Conservation (phyloP, 1,284 basidiomycete species). For the Blastosporella zonata region DNA sequence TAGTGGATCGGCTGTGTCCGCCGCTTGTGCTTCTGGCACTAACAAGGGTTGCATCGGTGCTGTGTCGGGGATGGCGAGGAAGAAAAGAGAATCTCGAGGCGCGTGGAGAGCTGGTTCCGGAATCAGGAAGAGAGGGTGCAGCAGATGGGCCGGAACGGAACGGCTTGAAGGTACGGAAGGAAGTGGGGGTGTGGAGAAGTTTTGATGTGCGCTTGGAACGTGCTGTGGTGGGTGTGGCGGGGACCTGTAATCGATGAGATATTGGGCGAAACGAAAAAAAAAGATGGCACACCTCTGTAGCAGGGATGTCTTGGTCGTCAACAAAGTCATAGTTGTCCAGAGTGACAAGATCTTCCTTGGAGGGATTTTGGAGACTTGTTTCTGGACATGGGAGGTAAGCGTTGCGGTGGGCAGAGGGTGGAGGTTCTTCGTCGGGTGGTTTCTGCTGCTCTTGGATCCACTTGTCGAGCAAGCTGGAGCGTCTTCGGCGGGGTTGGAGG, state of each 20-base stretch:
- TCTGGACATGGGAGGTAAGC: conserved; percentile 58
- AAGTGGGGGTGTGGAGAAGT: conserved; percentile 44
- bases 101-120: conserved; percentile 26
- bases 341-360: conserved; percentile 35
- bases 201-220: conserved; percentile 38
- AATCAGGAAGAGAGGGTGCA: conserved; percentile 32
- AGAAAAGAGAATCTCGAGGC: conserved; percentile 44
- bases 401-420: conserved; percentile 31
- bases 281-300: conserved; percentile 14
- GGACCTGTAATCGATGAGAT: conserved; percentile 23
- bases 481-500: conserved; percentile 35
- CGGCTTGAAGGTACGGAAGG: conserved; percentile 54
- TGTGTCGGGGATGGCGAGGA: conserved; percentile 35
- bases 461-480: conserved; percentile 60
- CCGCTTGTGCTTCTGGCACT: conserved; percentile 24
- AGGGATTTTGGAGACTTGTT: conserved; percentile 16
- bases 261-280: neutral
- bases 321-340: conserved; percentile 58
- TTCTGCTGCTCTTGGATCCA: conserved; percentile 67
- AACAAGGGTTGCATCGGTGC: conserved; percentile 25
- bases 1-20: conserved; percentile 44
- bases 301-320: conserved; percentile 46
- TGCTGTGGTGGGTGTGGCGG: conserved; percentile 37
- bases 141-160: conserved; percentile 43
- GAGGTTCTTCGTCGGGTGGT: conserved; percentile 21